Evolutionary conservation across 306 rosid genomes (phyloP).

Genomic region (Delonix regia): DNA sequence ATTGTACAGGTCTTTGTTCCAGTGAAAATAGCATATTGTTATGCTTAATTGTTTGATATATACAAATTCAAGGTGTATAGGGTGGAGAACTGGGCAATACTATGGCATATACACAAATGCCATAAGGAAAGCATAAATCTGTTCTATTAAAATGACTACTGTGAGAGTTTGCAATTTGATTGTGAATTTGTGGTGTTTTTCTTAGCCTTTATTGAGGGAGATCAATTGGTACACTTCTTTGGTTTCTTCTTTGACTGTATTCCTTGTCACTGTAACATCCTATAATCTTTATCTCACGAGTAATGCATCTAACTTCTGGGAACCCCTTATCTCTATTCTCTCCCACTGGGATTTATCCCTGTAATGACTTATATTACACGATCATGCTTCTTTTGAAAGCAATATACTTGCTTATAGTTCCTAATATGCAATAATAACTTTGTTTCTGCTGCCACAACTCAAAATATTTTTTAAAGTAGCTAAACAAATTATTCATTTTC

Average conservation of each 20-base stretch:
- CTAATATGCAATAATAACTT: background rate
- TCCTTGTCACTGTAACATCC: background rate
- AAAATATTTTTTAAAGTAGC: background rate
- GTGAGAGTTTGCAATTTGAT: background rate
- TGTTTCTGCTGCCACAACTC: background rate
- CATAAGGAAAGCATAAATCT: background rate
- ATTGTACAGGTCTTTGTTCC: background rate
- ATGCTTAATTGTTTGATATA: background rate
- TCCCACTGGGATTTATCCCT: background rate
- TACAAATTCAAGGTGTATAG: background rate
- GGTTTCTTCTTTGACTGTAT: background rate
- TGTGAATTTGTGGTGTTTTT: background rate
- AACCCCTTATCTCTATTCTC: background rate
- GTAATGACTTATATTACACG: background rate
- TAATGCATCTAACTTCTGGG: background rate
- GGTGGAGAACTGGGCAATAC: background rate
- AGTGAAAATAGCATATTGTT: background rate
- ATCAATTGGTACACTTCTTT: background rate
- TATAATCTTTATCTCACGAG: background rate
- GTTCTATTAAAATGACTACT: background rate
- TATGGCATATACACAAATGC: background rate
- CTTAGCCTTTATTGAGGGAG: background rate
- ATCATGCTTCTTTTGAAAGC: background rate
- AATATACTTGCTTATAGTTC: background rate
- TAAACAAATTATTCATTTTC: conserved; percentile 6